phyloP scores from a whole-genome alignment of 1,284 basidiomycete species.

The Puccinia polysora region DNA sequence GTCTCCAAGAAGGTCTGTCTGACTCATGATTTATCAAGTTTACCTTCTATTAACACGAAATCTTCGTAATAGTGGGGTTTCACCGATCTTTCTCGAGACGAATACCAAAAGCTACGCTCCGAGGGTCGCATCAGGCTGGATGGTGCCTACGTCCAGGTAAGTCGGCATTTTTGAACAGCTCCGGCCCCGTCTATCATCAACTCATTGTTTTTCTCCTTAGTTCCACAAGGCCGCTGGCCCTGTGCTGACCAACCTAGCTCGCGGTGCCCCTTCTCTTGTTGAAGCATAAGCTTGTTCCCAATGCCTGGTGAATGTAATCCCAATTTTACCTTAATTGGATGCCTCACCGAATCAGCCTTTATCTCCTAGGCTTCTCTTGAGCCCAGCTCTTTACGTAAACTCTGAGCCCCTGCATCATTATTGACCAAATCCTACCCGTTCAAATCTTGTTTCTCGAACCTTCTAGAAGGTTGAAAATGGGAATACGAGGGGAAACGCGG shows the following conservation, averaged over 20 bases:
- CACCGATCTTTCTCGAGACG: slow-evolving; percentile 34
- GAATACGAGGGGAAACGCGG: slow-evolving; percentile 43
- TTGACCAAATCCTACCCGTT: slow-evolving; percentile 8
- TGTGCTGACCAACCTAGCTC: slow-evolving; percentile 29
- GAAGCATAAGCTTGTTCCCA: slow-evolving; percentile 3
- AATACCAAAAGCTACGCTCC: slow-evolving; percentile 28
- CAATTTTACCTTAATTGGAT: slow-evolving; percentile 5
- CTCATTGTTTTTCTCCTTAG: neutral
- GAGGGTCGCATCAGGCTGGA: slow-evolving; percentile 34
- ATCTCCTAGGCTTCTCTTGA: neutral
- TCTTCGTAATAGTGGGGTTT: slow-evolving; percentile 31
- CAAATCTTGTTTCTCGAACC: slow-evolving; percentile 32
- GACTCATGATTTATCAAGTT: neutral
- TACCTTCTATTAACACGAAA: neutral
- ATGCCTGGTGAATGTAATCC: slow-evolving; percentile 15
- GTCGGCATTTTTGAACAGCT: neutral
- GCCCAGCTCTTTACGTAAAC: neutral
- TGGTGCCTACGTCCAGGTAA: slow-evolving; percentile 37
- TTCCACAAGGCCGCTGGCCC: slow-evolving; percentile 38
- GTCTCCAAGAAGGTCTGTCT: slow-evolving; percentile 39
- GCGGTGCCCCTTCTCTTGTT: slow-evolving; percentile 30
- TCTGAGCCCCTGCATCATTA: neutral
- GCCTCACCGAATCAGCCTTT: slow-evolving; percentile 1
- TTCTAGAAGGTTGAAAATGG: slow-evolving; percentile 11
- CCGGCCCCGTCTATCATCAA: too few species aligned